Base-by-base conservation (phyloP, 208 protist species). In the Borovskyia barvae region DNA sequence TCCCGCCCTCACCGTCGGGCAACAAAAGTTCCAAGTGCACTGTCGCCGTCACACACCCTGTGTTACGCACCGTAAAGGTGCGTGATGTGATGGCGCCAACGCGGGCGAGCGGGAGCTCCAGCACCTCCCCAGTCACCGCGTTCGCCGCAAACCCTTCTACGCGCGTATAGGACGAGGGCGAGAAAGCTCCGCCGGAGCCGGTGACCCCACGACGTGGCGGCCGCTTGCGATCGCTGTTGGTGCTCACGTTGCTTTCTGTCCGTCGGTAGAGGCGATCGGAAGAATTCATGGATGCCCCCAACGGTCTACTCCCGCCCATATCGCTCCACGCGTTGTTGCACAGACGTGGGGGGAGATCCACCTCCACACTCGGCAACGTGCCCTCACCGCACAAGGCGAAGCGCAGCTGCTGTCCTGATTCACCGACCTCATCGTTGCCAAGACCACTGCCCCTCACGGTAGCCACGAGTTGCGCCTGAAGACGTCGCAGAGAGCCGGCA, bases 311-410 rank as follows among this genome's bases (percentile, higher is more conserved):
- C 25, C 29, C 14, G 14, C 33, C 14, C 11, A 0, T 15, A 25
- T 29, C 20, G 35, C 17, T 19, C 45, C 37, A 47, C 35, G 45
- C n/a, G 4, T 15, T 30, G 14, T 36, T 30, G 2, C 52, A 32
- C 17, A 85, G 71, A 51, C 32, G 77, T 17, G 77, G 80, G 1
- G 84, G 87, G 22, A 87, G 14, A 3, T 83, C 72, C 40, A 86
- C 76, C 45, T 82, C 80, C 17, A 98, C 73, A 17, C 72, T 82
- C 14, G 97, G 97, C 49, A 99, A 81, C 19, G 93, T 94, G 8
- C 97, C 97, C 43, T 98, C 90, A 14, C 96, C 97, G 36, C 68
- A 51, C 12, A 99, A 41, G 11, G 89, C 90, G 51, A 99, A 98
- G 26, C 49, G 53, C 25, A 99, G 76, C 19, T 59, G 41, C 57